These are phyloP conservation scores for Calonectria fujianensis DNA, from an alignment of 2,329 filamentous ascomycete species.

Conservation along the genomic window DNA sequence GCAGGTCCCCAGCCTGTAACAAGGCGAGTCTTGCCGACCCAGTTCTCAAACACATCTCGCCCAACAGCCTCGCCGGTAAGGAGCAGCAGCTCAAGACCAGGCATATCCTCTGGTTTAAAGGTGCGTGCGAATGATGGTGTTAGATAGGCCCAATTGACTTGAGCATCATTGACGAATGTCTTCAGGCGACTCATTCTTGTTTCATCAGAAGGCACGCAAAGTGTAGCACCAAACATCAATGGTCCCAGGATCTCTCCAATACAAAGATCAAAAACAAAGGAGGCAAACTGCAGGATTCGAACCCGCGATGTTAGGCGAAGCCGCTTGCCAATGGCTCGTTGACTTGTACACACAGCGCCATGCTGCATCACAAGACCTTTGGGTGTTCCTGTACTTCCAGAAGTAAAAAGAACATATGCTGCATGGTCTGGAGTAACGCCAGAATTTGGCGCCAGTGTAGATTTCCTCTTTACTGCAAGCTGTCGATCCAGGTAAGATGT, in stretches of 20 bases:
- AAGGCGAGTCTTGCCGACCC: conserved; percentile 12
- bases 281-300: conserved; percentile 10
- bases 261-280: conserved; percentile 15
- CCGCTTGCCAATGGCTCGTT: conserved; percentile 4
- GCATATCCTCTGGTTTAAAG: conserved; percentile 13
- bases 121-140: conserved; percentile 10
- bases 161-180: background rate
- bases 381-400: too few relatives aligned
- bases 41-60: conserved; percentile 16
- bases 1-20: conserved; percentile 19
- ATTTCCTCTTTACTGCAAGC: too few relatives aligned
- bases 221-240: conserved; percentile 7
- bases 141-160: background rate
- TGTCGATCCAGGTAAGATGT: too few relatives aligned
- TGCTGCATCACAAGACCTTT: too few relatives aligned
- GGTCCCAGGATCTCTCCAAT: conserved; percentile 12
- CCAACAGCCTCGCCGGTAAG: conserved; percentile 15
- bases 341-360: conserved; percentile 7
- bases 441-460: too few relatives aligned
- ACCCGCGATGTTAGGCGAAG: conserved; percentile 11
- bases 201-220: conserved; percentile 18
- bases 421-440: too few relatives aligned
- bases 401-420: too few relatives aligned
- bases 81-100: background rate
- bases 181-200: conserved; percentile 6